Base-by-base conservation (phyloP, 1,284 basidiomycete genomes). In the Ganoderma leucocontextum region DNA sequence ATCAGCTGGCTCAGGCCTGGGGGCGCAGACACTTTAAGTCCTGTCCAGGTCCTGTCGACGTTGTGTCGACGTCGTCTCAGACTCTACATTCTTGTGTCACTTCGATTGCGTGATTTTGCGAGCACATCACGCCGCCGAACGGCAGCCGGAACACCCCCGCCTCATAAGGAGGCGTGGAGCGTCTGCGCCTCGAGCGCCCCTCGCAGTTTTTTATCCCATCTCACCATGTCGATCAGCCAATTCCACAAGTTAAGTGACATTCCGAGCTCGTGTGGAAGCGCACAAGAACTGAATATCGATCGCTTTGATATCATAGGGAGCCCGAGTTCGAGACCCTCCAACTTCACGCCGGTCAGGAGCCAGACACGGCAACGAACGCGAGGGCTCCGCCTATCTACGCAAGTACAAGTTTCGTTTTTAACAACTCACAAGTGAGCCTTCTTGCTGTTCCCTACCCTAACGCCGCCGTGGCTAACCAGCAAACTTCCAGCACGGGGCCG, bases 381-480 rank as follows among this genome's bases (percentile, higher is more conserved):
- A 89, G 94, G 15, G 95, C 95, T 13, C 89, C 91, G 0, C 95
- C 95, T 2, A 95, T 96, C 80, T 95, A 95, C 70, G 88, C 91
- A 1, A 85, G 89, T 1, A 91, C 91, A 0, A 92, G 91, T 69
- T 95, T 90, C 75, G 90, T 91, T 35, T 95, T 96, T 84, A 91
- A 95, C 75, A 82, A 93, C 77, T 89, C 91, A n/a, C 86, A 86
- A 70, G 90, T 89, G 71, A 62, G 77, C 41, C 59, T 13, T 57
- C 53, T 6, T 17, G 15, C 33, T 12, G 2, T 60, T 8, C 7
- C 19, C 29, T 10, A 10, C 47, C 33, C 17, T 22, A 25, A 8
- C 22, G 3, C 15, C 5, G 36, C 22, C 2, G 12, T 35, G 29
- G 33, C 36, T 22, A 10, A 36, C 17, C n/a, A 36, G 22, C 25